Evolutionary conservation across 805 yeast species (phyloP).

Genomic region (Sungouiozyma intestinalis): DNA sequence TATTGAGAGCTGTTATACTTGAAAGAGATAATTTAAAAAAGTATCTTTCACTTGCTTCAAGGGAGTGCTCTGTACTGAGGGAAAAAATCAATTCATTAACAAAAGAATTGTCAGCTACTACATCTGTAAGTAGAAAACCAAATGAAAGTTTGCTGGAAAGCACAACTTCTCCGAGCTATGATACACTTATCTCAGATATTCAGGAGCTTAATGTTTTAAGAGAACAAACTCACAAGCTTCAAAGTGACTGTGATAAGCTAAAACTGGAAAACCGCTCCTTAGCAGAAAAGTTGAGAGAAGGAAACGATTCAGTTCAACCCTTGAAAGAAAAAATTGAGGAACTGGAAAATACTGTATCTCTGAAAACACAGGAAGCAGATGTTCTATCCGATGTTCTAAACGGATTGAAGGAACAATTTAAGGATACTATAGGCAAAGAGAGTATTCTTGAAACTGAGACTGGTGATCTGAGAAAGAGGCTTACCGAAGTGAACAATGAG

Average conservation of each 20-base stretch:
- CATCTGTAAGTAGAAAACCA: background rate
- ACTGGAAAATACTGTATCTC: slow-evolving; percentile 4
- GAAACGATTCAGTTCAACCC: slow-evolving; percentile 4
- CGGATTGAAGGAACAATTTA: slow-evolving; percentile 14
- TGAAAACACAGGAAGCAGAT: slow-evolving; percentile 7
- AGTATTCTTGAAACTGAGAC: slow-evolving; percentile 16
- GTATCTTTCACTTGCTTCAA: background rate
- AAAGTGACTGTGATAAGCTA: background rate
- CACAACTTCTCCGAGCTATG: background rate
- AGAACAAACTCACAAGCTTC: slow-evolving; percentile 2
- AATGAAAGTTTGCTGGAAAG: background rate
- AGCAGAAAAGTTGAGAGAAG: background rate
- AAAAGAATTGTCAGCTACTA: background rate
- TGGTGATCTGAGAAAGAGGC: slow-evolving; percentile 14
- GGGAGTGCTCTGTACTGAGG: background rate
- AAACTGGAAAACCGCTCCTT: background rate
- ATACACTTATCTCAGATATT: background rate
- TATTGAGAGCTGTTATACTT: background rate
- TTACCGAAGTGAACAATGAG: slow-evolving; percentile 11
- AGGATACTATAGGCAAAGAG: slow-evolving; percentile 9
- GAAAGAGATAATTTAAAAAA: background rate
- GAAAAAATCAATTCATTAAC: background rate
- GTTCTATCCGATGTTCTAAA: slow-evolving; percentile 8
- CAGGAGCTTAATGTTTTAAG: slow-evolving; percentile 4
- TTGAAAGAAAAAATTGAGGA: slow-evolving; percentile 14